A percentile compares a stretch with the other conserved stretches of the same genome.
These are phyloP conservation scores for Globisporangium sylvaticum DNA, from an alignment of 352 stramenopile species.

Conservation along the genomic window DNA sequence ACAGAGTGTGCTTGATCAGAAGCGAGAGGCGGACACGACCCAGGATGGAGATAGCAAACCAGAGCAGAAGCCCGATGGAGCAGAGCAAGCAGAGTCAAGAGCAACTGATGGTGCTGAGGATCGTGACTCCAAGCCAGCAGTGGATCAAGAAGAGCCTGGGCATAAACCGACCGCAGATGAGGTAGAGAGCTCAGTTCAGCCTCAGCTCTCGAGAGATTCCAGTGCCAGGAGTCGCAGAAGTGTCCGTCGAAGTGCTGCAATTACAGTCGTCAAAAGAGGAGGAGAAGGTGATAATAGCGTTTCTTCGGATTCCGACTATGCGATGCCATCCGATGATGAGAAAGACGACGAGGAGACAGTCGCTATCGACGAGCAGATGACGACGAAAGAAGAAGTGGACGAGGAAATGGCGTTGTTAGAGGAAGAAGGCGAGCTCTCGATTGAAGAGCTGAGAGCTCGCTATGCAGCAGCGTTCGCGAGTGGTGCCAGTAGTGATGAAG, in stretches of 20 bases:
- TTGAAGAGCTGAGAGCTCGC: conserved; percentile 74
- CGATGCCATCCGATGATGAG: conserved; percentile 19
- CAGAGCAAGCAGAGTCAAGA: too few relatives aligned
- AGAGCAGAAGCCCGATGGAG: not conserved
- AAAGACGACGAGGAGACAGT: conserved; percentile 91
- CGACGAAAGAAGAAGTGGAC: conserved; percentile 27
- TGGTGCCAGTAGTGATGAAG: conserved; percentile 13
- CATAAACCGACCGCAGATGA: not conserved
- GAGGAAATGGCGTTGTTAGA: conserved; percentile 88
- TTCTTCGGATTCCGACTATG: conserved; percentile 44
- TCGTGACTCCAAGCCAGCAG: not conserved
- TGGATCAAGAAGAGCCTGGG: not conserved
- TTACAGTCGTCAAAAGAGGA: not conserved
- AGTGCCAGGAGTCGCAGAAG: not conserved
- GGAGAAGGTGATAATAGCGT: conserved; percentile 25
- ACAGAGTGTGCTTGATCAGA: too few relatives aligned
- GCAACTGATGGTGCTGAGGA: too few relatives aligned
- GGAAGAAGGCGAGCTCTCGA: conserved; percentile 88
- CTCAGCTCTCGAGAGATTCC: not conserved
- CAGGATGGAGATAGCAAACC: not conserved
- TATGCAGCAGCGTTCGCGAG: conserved; percentile 32
- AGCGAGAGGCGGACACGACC: not conserved
- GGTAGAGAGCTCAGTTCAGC: not conserved
- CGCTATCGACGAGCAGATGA: conserved; percentile 62
- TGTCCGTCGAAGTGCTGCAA: conserved; percentile 12